Evolutionary conservation across 169 alveolate species (phyloP).

Genomic region (Eimeria necatrix): DNA sequence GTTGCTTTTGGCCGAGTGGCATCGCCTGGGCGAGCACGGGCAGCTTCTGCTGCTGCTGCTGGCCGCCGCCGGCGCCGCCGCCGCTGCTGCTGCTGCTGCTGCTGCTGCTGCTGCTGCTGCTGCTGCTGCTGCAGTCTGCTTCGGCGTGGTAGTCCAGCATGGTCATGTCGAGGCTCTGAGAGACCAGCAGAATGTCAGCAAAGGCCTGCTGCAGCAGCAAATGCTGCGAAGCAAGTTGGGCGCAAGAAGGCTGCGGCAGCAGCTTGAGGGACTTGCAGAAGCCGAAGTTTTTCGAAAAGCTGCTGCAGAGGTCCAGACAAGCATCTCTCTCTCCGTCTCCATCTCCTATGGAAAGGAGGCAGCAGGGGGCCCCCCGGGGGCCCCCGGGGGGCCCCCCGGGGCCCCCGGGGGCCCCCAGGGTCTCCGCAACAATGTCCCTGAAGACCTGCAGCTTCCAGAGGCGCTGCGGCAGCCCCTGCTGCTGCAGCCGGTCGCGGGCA

Average conservation of each 20-base stretch:
- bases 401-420: conserved; percentile 84
- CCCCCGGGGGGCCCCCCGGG: conserved; percentile 80
- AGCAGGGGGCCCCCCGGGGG: conserved; percentile 81
- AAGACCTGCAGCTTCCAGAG: conserved; percentile 91
- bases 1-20: not conserved
- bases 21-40: not conserved
- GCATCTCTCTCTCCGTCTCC: conserved; percentile 94
- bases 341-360: conserved; percentile 92
- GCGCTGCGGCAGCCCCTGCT: conserved; percentile 88
- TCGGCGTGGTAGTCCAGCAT: conserved; percentile 68
- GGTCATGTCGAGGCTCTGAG: conserved; percentile 82
- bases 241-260: conserved; percentile 90
- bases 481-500: conserved; percentile 90
- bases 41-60: conserved; percentile 6
- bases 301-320: conserved; percentile 88
- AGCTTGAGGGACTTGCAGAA: conserved; percentile 89
- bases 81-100: conserved; percentile 55
- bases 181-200: conserved; percentile 79
- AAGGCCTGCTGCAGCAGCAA: conserved; percentile 86
- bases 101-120: conserved; percentile 59
- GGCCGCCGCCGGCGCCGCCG: not conserved
- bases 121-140: conserved; percentile 19
- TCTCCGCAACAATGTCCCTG: conserved; percentile 88
- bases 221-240: conserved; percentile 89
- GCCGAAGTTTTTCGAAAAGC: conserved; percentile 87